phyloP scores from a whole-genome alignment of 495 filamentous ascomycete species.

The Poronia punctata region DNA sequence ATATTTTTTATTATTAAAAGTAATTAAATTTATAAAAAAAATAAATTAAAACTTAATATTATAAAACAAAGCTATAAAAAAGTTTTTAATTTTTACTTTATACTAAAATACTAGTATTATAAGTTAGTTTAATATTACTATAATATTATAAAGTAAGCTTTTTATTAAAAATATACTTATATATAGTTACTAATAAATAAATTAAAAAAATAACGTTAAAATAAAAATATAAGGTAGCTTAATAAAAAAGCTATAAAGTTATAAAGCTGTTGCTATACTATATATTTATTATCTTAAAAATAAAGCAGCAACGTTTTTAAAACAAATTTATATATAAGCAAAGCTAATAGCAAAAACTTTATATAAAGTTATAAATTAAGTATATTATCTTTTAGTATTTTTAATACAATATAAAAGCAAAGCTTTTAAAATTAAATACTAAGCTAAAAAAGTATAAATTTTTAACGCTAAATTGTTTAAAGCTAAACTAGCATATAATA shows the following conservation, averaged over 20 bases:
- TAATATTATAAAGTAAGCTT: not conserved
- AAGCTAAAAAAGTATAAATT: not conserved
- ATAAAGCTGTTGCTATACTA: no score
- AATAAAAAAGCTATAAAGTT: not conserved
- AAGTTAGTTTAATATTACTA: not conserved
- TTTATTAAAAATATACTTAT: not conserved
- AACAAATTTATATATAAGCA: not conserved
- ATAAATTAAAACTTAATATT: conserved; percentile 1
- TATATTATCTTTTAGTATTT: not conserved
- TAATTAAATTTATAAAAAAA: not conserved
- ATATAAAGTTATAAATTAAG: not conserved
- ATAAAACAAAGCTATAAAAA: not conserved
- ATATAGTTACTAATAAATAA: not conserved
- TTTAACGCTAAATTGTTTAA: not conserved
- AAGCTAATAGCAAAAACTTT: not conserved
- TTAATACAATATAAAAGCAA: not conserved
- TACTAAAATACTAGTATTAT: not conserved
- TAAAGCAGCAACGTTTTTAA: not conserved
- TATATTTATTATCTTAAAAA: not conserved
- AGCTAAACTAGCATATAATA: not conserved
- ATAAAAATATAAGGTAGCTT: not conserved
- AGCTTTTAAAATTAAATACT: not conserved
- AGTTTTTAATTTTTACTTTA: not conserved
- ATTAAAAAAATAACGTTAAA: no score
- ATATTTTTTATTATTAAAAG: not conserved